Evolutionary conservation across 164 flowering plant genomes (phyloP).

Genomic region (Annona cherimola): DNA sequence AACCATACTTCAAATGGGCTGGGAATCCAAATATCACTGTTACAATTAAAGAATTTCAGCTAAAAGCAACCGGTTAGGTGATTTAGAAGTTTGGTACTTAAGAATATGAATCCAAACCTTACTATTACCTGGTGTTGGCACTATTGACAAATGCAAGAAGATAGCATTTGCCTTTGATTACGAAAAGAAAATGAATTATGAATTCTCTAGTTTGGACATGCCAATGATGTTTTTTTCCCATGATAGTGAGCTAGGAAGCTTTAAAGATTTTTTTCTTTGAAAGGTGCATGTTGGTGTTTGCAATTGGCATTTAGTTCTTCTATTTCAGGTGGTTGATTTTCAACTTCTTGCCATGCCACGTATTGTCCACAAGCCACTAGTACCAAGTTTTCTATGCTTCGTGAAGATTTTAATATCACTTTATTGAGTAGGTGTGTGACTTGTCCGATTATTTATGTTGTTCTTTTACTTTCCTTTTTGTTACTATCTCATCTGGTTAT

Average conservation of each 20-base stretch:
- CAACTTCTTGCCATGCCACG: constrained; percentile 93
- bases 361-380: constrained; percentile 89
- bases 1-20: constrained; percentile 87
- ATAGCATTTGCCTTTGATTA: not conserved
- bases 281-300: not conserved
- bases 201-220: not conserved
- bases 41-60: constrained; percentile 77
- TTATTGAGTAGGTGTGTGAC: not conserved
- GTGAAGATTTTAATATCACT: constrained; percentile 84
- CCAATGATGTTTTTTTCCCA: not conserved
- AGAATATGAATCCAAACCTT: not conserved
- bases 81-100: not conserved
- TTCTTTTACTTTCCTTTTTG: not conserved
- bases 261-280: not conserved
- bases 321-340: constrained; percentile 75
- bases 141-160: no score
- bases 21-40: constrained; percentile 83
- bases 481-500: not conserved
- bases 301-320: not conserved
- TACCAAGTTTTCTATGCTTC: constrained; percentile 89
- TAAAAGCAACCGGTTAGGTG: constrained; percentile 55
- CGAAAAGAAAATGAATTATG: not conserved
- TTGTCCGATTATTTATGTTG: not conserved
- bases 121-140: not conserved
- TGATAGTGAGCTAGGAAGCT: not conserved